Evolutionary conservation across 176 grass and related monocot species (phyloP), one percentile per base, ranked within the genome.

Genomic region (Oryza meridionalis): DNA sequence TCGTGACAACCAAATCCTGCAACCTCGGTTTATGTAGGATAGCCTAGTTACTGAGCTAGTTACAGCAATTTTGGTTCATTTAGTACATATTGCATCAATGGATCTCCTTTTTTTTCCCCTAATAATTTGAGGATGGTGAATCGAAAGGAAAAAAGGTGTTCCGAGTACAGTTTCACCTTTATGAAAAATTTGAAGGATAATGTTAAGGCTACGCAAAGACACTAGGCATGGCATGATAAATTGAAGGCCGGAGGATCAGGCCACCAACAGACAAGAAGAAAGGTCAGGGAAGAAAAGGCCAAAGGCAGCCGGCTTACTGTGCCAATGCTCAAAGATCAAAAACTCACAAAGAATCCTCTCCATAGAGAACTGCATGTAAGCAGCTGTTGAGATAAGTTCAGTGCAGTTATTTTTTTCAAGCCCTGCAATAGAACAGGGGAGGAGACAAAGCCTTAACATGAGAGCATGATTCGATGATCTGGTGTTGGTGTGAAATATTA

Each of bases 391-490:
- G 49, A 25, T 19, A 69, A 24, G 61, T 29, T 70, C 43, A 63
- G 51, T 45, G 53, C 32, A 42, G 82, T 62, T 85, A 77, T 77
- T 81, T 49, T 58, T 71, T 66, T 62, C 12, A n/a, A 77, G 63
- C 63, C 70, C 76, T 80, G 62, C 21, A 50, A 2, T 35, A 25
- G 58, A 63, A 66, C 81, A 37, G 40, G 49, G n/a, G 58, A 61
- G 21, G 65, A 83, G 42, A 40, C 70, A 67, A 63, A 84, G 55
- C 58, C n/a, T n/a, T 62, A 9, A 62, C 58, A 62, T 62, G 58
- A 62, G 58, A 24, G n/a, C 82, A 82, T 90, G 84, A 21, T 22
- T 45, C 5, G 81, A 88, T 88, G 70, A 76, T 76, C 84, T 77
- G 46, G 63, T 29, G 59, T 78, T 77, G 37, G 63, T 29, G 45